These are phyloP conservation scores for Zymoseptoria brevis DNA, from an alignment of 2,329 filamentous ascomycete genomes.

Conservation along the genomic window DNA sequence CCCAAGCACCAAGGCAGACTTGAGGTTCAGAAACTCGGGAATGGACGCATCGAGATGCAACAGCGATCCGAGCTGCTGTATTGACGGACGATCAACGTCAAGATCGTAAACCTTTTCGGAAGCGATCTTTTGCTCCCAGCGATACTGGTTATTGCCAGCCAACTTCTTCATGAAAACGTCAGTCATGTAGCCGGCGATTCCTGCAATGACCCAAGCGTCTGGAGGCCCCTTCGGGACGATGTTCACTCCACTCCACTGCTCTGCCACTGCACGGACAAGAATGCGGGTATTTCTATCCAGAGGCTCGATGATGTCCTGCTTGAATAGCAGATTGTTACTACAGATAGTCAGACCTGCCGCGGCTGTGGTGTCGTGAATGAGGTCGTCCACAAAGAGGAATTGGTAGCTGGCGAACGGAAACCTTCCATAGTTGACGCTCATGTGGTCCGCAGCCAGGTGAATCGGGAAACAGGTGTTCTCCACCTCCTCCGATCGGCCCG, in stretches of 20 bases:
- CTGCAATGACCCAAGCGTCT: constrained; percentile 84
- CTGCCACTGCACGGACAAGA: constrained; percentile 75
- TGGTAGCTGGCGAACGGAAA: constrained; percentile 93
- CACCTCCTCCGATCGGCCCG: constrained; percentile 71
- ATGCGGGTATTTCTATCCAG: constrained; percentile 73
- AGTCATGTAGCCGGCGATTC: constrained; percentile 89
- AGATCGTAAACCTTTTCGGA: constrained; percentile 74
- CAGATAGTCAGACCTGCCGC: constrained; percentile 80
- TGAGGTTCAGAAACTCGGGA: constrained; percentile 80
- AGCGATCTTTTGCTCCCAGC: constrained; percentile 78
- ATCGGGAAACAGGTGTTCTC: constrained; percentile 80
- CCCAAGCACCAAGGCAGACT: constrained; percentile 83
- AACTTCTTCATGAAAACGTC: constrained; percentile 85
- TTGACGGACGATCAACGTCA: constrained; percentile 73
- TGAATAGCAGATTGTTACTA: constrained; percentile 77
- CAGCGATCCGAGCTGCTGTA: constrained; percentile 69
- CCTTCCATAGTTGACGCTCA: constrained; percentile 77
- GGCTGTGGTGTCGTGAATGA: constrained; percentile 64
- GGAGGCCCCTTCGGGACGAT: constrained; percentile 73
- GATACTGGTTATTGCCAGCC: constrained; percentile 90
- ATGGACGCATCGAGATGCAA: constrained; percentile 78
- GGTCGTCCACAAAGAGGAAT: constrained; percentile 87
- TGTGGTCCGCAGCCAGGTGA: constrained; percentile 81
- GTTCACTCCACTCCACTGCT: constrained; percentile 90
- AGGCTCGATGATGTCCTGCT: constrained; percentile 75